Conservation (phyloP, 352 stramenopile genomes). For the Phytophthora uliginosa region DNA sequence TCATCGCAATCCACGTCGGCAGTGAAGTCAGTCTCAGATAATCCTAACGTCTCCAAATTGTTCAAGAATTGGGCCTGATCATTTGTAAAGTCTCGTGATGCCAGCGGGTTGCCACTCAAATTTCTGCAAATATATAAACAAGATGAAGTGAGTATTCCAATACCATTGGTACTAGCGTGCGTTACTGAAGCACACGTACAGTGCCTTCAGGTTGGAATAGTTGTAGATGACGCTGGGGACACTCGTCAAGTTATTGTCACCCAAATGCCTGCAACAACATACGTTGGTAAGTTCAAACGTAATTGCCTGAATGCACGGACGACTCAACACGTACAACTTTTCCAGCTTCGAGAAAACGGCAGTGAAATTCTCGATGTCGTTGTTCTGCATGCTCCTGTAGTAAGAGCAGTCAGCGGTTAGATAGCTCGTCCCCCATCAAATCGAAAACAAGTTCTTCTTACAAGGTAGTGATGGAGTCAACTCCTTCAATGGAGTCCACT, state of each 20-base stretch:
- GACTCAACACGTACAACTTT: slow-evolving; percentile 9
- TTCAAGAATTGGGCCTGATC: slow-evolving; percentile 39
- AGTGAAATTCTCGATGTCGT: slow-evolving; percentile 62
- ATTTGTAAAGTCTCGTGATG: slow-evolving; percentile 44
- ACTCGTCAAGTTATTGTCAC: slow-evolving; percentile 58
- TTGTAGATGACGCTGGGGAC: slow-evolving; percentile 61
- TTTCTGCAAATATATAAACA: slow-evolving; percentile 13
- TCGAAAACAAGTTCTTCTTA: slow-evolving; percentile 4
- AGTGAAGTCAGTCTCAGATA: slow-evolving; percentile 43
- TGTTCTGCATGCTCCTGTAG: slow-evolving; percentile 58
- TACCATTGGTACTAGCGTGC: not conserved
- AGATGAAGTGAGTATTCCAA: not conserved
- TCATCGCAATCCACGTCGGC: slow-evolving; percentile 31
- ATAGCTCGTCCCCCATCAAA: not conserved
- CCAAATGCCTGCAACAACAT: slow-evolving; percentile 39
- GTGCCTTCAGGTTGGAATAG: slow-evolving; percentile 47
- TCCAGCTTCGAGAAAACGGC: slow-evolving; percentile 57
- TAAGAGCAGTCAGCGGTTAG: not conserved
- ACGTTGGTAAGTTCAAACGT: not conserved
- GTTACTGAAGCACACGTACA: slow-evolving; percentile 38
- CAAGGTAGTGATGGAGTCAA: slow-evolving; percentile 34
- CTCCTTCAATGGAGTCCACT: slow-evolving; percentile 17
- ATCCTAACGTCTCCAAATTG: slow-evolving; percentile 37
- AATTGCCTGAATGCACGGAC: not conserved
- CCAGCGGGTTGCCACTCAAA: slow-evolving; percentile 49